phyloP scores from a whole-genome alignment of 2,329 filamentous ascomycete genomes.

The Scedosporium boydii region DNA sequence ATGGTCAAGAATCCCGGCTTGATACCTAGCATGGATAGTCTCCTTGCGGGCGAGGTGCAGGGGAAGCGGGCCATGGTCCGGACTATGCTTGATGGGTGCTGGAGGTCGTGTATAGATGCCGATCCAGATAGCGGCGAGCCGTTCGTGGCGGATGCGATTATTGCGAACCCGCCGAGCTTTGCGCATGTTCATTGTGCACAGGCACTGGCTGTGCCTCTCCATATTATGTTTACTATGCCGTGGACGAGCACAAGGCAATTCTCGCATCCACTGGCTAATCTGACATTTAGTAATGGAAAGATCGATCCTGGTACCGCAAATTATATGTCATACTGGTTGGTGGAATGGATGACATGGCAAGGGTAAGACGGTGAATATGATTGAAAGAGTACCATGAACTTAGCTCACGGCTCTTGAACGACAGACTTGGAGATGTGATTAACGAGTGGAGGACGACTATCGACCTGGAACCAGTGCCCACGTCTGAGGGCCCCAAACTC shows the following conservation, averaged over 20 bases:
- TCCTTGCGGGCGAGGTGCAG: constrained; percentile 65
- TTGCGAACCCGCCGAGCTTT: constrained; percentile 73
- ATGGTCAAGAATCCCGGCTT: constrained; percentile 81
- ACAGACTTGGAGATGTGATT: constrained; percentile 58
- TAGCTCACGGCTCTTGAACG: neutral
- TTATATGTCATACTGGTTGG: constrained; percentile 70
- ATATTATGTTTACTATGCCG: constrained; percentile 85
- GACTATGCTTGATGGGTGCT: constrained; percentile 77
- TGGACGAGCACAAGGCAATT: constrained; percentile 69
- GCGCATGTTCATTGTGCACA: constrained; percentile 74
- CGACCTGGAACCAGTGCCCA: constrained; percentile 63
- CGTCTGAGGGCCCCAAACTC: constrained; percentile 66
- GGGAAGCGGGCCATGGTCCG: constrained; percentile 60
- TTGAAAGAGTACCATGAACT: too few relatives aligned
- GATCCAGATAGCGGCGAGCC: constrained; percentile 44
- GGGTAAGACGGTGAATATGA: constrained; percentile 29
- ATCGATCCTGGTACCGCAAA: constrained; percentile 66
- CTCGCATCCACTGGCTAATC: constrained; percentile 62
- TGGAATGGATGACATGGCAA: constrained; percentile 88
- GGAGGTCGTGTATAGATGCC: constrained; percentile 66
- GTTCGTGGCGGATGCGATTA: constrained; percentile 70
- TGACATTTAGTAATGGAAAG: constrained; percentile 45
- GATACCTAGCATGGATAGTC: constrained; percentile 63
- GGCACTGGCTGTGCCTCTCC: constrained; percentile 64
- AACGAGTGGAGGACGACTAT: constrained; percentile 66